Base-by-base conservation (phyloP, 306 rosid genomes). In the Ochetophila trinervis region DNA sequence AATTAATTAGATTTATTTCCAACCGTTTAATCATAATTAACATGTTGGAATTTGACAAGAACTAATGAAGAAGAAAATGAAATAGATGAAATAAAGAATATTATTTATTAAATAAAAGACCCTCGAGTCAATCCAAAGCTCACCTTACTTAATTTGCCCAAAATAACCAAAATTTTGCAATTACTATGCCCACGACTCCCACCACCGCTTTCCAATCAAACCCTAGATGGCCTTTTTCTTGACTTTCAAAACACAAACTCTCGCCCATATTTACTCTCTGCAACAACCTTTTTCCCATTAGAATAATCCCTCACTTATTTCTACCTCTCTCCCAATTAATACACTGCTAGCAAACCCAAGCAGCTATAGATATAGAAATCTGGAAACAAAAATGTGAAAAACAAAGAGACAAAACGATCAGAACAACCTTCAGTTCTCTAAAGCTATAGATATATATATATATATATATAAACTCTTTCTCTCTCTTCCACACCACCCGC, bases 61-160 rank as follows among this genome's bases (percentile, higher is more conserved):
- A n/a, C 69, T 54, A 62, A 53, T 58, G 53, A 35, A 13, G 34
- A 48, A 53, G 67, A 65, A n/a, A 53, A 76, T 67, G 53, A 42
- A 70, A 71, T 48, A 34, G 73, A 36, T 71, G 24, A 64, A 57
- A 18, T 57, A 23, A 27, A 71, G 53, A 66, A 30, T 57, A 82
- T 72, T n/a, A n/a, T n/a, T n/a, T n/a, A n/a, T n/a, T 83, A 87
- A 89, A 85, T 87, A 85, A 45, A 60, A 65, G 82, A 56, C 79
- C 97, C 95, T 89, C 95, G 96, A 87, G 92, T 93, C 94, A 93
- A 93, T 86, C 96, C 97, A 92, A 87, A 76, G 57, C 45, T 19
- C 70, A 64, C 64, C 59, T 72, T 71, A 72, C 47, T 40, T 40
- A 47, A 11, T 58, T 79, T 73, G 79, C 66, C 73, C 44, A 81